Evolutionary conservation across 768 basidiomycete species (phyloP), one percentile per base, ranked within the genome.

Genomic region (Leccinum aurantiacum): DNA sequence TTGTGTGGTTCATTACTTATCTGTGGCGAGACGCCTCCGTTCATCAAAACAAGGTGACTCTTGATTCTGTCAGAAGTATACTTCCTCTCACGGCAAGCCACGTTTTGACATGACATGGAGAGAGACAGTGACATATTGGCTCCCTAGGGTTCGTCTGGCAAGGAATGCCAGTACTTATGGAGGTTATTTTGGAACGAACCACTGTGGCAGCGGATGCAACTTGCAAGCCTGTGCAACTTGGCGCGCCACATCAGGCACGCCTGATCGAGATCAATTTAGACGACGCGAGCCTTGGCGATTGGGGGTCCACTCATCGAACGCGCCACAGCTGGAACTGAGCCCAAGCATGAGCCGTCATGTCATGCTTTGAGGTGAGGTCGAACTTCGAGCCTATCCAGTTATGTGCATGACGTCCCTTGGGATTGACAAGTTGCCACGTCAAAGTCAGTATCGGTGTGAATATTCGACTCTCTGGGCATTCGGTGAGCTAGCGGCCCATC

Each of bases 171-270:
- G 25, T 25, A 25, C 25, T 25, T 25, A 31, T 6, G 35, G n/a
- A 46, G 44, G 41, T 44, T 19, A 46, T 19, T 46, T 46, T 58
- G 60, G 66, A 68, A 62, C 63, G 63, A 68, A 68, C 59, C 63
- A 24, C 19, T 48, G 47, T 47, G 46, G 22, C 53, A 37, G 6
- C 9, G n/a, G 35, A 29, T 37, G 41, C 37, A 31, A 37, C 35
- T 35, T 14, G 31, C 10, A 35, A 35, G 8, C 41, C 41, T n/a
- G 41, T 44, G 10, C 44, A 46, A 19, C 4, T 33, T 33, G 33
- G 46, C 24, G 49, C 54, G 65, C 54, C 41, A 58, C 41, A 35
- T 46, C 63, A 68, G 66, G 66, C 19, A 65, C 66, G 57, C 29
- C 44, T 46, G 15, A 17, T 31, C 6, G n/a, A 19, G 17, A 22